Percentiles rank a stretch among this genome's conserved stretches.
Conservation (phyloP, 1,284 basidiomycete genomes). For the Puccinia polysora region DNA sequence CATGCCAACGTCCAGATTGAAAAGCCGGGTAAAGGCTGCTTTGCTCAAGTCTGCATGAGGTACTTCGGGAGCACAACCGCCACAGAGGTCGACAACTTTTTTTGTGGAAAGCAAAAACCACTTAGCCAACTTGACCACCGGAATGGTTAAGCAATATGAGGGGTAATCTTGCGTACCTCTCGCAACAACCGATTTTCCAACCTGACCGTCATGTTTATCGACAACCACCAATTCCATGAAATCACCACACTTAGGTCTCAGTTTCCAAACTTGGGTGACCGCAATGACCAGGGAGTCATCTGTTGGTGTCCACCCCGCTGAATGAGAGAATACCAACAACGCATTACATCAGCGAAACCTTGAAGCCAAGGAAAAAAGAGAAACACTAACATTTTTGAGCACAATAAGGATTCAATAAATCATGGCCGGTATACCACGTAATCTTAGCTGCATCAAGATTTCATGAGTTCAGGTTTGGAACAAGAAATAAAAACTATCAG, state of each 20-base stretch:
- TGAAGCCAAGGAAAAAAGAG: background rate
- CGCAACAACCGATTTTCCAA: conserved; percentile 45
- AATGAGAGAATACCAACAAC: background rate
- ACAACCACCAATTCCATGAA: conserved; percentile 28
- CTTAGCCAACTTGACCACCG: conserved; percentile 17
- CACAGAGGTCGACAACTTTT: conserved; percentile 47
- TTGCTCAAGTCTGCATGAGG: conserved; percentile 49
- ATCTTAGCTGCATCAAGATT: conserved; percentile 46
- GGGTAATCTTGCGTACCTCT: conserved; percentile 26
- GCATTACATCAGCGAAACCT: background rate
- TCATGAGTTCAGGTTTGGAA: too few species aligned
- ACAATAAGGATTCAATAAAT: conserved; percentile 48
- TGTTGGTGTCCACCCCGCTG: conserved; percentile 48
- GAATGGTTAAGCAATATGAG: too few species aligned
- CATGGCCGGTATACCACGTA: conserved; percentile 48
- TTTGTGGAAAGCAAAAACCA: background rate
- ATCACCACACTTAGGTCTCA: conserved; percentile 35
- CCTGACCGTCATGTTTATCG: conserved; percentile 6
- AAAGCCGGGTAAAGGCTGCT: conserved; percentile 47
- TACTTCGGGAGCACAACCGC: conserved; percentile 47
- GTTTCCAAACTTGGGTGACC: conserved; percentile 48
- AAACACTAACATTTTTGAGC: conserved; percentile 42
- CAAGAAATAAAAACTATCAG: background rate
- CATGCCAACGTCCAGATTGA: conserved; percentile 47
- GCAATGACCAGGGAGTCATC: conserved; percentile 48